Evolutionary conservation across 192 early-diverging fungal genomes (phyloP).

Genomic region (Backusella sp.): DNA sequence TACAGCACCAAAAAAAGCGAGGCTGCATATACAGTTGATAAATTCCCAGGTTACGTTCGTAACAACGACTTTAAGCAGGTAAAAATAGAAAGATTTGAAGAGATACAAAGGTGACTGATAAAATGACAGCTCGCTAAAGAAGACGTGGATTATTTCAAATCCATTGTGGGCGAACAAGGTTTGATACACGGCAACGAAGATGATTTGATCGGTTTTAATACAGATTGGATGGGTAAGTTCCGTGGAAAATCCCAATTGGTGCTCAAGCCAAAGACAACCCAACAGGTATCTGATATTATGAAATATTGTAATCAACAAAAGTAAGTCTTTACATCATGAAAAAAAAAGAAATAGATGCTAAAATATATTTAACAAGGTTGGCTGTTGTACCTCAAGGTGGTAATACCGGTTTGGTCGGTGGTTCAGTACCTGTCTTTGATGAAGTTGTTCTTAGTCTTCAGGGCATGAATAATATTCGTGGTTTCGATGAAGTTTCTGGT

Average conservation of each 20-base stretch:
- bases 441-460: slow-evolving; percentile 85
- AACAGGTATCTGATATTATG: slow-evolving; percentile 82
- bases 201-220: slow-evolving; percentile 74
- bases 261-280: slow-evolving; percentile 81
- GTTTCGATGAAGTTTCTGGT: slow-evolving; percentile 67
- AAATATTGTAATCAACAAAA: slow-evolving; percentile 83
- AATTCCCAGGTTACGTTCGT: slow-evolving; percentile 47
- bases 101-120: neutral
- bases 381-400: slow-evolving; percentile 98
- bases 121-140: slow-evolving; percentile 46
- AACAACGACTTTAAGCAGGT: slow-evolving; percentile 45
- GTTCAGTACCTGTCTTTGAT: slow-evolving; percentile 93
- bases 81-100: neutral
- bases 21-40: slow-evolving; percentile 44
- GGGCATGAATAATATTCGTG: slow-evolving; percentile 76
- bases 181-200: slow-evolving; percentile 49
- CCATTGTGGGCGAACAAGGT: slow-evolving; percentile 42
- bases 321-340: slow-evolving; percentile 1
- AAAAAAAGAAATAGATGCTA: too few relatives aligned
- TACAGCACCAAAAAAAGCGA: slow-evolving; percentile 14
- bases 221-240: slow-evolving; percentile 97
- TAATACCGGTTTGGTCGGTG: slow-evolving; percentile 99
- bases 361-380: slow-evolving; percentile 37
- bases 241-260: slow-evolving; percentile 79
- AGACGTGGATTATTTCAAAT: slow-evolving; percentile 62